Conservation (phyloP, 108 stramenopile genomes). For the Fragilaria crotonensis region DNA sequence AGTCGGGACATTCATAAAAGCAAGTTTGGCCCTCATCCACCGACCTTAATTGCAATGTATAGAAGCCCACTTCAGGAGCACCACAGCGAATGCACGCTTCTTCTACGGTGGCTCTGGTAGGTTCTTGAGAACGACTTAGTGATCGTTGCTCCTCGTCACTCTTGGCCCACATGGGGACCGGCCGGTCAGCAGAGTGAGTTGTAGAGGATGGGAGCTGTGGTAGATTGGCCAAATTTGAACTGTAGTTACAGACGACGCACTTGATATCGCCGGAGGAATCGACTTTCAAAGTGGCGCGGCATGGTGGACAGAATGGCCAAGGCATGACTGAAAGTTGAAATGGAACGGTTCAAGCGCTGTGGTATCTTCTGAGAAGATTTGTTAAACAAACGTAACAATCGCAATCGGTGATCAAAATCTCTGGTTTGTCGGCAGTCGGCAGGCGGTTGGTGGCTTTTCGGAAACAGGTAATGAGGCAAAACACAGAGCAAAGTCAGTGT, state of each 20-base stretch:
- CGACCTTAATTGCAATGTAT: constrained; percentile 95
- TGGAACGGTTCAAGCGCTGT: too few relatives aligned
- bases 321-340: too few relatives aligned
- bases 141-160: constrained; percentile 69
- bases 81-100: constrained; percentile 95
- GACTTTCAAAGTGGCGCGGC: constrained; percentile 59
- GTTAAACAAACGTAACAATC: too few relatives aligned
- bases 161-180: constrained; percentile 82
- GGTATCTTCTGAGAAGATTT: too few relatives aligned
- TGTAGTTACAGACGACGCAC: constrained; percentile 63
- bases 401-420: too few relatives aligned
- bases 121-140: constrained; percentile 42
- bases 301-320: constrained; percentile 83
- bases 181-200: constrained; percentile 61
- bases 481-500: too few relatives aligned
- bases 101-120: constrained; percentile 87
- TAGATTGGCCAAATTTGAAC: constrained; percentile 56
- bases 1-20: constrained; percentile 96
- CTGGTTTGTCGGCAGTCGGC: too few relatives aligned
- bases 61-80: constrained; percentile 89
- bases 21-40: constrained; percentile 99
- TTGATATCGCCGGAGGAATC: constrained; percentile 52
- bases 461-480: too few relatives aligned
- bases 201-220: constrained; percentile 42
- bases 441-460: too few relatives aligned